These are phyloP conservation scores for Lasiodiplodia gonubiensis DNA, from an alignment of 2,329 filamentous ascomycete species.

Conservation along the genomic window DNA sequence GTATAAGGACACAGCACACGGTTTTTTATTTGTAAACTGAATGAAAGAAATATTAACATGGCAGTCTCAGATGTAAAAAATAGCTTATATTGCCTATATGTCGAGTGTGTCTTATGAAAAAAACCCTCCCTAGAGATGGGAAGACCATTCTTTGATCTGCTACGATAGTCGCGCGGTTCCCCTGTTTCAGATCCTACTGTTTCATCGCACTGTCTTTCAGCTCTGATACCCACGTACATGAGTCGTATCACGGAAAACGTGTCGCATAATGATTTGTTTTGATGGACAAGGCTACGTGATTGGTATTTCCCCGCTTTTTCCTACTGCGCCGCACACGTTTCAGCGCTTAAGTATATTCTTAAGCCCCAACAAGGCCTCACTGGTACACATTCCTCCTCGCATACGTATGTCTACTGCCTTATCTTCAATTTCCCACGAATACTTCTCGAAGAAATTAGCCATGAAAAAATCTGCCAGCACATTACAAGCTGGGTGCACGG, in stretches of 20 bases:
- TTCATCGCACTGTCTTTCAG: too few species aligned
- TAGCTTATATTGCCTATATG: too few species aligned
- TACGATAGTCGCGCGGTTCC: too few species aligned
- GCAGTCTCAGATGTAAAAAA: accelerated
- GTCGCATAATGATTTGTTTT: neutral
- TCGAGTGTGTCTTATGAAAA: too few species aligned
- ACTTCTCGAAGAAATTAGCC: neutral
- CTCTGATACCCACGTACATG: too few species aligned
- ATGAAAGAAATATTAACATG: accelerated
- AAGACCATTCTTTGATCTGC: too few species aligned
- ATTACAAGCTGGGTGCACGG: neutral
- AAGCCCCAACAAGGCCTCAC: neutral
- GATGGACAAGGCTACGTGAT: neutral
- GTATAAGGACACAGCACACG: too few species aligned
- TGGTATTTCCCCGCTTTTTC: neutral
- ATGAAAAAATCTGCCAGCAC: neutral
- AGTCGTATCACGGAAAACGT: neutral
- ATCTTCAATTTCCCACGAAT: neutral
- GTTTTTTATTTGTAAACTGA: too few species aligned
- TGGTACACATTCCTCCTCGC: neutral
- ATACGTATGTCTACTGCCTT: neutral
- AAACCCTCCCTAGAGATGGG: too few species aligned
- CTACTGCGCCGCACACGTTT: neutral
- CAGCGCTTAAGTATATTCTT: neutral
- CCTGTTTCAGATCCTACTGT: too few species aligned